Conservation (phyloP, 805 yeast genomes). For the Hanseniaspora taiwanica region DNA sequence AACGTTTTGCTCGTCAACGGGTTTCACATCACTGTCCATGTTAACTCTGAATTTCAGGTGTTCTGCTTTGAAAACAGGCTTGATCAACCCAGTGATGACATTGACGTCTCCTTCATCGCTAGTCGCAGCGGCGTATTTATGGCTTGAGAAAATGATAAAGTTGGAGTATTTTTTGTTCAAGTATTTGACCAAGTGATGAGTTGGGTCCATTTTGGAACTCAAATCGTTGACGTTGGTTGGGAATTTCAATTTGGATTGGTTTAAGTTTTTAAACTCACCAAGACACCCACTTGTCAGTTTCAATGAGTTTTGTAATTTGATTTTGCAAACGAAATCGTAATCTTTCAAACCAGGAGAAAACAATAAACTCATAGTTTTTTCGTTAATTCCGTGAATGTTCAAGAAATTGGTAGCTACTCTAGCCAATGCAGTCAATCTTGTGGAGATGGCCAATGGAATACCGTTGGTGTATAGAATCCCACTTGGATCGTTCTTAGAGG, state of each 20-base stretch:
- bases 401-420: constrained; percentile 54
- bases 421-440: constrained; percentile 78
- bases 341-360: constrained; percentile 78
- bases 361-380: constrained; percentile 35
- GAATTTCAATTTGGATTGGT: constrained; percentile 19
- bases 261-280: constrained; percentile 48
- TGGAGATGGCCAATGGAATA: constrained; percentile 60
- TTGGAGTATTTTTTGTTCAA: constrained; percentile 52
- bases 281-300: constrained; percentile 42
- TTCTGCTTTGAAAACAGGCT: constrained; percentile 46
- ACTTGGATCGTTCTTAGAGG: constrained; percentile 70
- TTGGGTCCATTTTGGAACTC: constrained; percentile 44
- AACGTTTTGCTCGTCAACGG: constrained; percentile 40
- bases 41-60: constrained; percentile 63
- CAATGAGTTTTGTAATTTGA: constrained; percentile 33
- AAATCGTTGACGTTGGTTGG: constrained; percentile 27
- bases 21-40: constrained; percentile 59
- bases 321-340: constrained; percentile 64
- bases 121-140: constrained; percentile 37
- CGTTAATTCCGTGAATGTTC: constrained; percentile 30
- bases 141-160: constrained; percentile 55
- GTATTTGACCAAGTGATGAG: constrained; percentile 45
- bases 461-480: constrained; percentile 73
- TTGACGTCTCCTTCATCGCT: constrained; percentile 40
- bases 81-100: constrained; percentile 69